phyloP scores from a whole-genome alignment of 257 asterid genomes.

The Schizonepeta tenuifolia region DNA sequence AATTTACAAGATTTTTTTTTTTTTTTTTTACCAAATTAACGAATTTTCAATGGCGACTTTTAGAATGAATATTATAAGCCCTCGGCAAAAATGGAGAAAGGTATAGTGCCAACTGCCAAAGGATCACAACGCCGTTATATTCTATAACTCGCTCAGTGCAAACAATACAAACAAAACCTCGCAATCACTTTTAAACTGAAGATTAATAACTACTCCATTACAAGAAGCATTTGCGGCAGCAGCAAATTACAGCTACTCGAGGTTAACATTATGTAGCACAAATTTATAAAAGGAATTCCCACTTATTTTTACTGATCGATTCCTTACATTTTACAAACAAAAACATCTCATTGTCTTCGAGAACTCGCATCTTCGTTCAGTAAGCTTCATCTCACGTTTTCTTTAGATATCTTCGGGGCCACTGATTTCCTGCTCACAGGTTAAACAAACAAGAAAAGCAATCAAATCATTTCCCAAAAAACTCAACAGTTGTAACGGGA shows the following conservation, averaged over 20 bases:
- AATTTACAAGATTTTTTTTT: too few species aligned
- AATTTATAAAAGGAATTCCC: slow-evolving; percentile 19
- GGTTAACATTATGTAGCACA: slow-evolving; percentile 19
- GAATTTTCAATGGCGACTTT: too few species aligned
- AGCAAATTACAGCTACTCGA: neutral
- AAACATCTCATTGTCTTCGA: slow-evolving; percentile 17
- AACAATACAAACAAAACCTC: neutral
- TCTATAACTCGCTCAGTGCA: slow-evolving; percentile 2
- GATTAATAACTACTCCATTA: slow-evolving; percentile 1
- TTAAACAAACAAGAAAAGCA: slow-evolving; percentile 20
- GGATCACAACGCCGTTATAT: neutral
- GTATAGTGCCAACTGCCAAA: too few species aligned
- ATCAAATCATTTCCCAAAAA: neutral
- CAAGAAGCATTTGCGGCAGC: slow-evolving; percentile 30
- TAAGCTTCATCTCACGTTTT: slow-evolving; percentile 16
- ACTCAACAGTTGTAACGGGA: neutral
- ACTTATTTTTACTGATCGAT: slow-evolving; percentile 30
- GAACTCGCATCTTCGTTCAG: slow-evolving; percentile 5
- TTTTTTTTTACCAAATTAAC: too few species aligned
- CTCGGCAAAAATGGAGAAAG: too few species aligned
- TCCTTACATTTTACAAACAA: slow-evolving; percentile 37
- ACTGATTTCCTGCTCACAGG: slow-evolving; percentile 64
- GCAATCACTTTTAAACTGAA: neutral
- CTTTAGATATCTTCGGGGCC: slow-evolving; percentile 77
- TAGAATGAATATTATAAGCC: too few species aligned